Conservation (phyloP, 2,329 filamentous ascomycete genomes). For the Teratosphaeriaceae sp. region DNA sequence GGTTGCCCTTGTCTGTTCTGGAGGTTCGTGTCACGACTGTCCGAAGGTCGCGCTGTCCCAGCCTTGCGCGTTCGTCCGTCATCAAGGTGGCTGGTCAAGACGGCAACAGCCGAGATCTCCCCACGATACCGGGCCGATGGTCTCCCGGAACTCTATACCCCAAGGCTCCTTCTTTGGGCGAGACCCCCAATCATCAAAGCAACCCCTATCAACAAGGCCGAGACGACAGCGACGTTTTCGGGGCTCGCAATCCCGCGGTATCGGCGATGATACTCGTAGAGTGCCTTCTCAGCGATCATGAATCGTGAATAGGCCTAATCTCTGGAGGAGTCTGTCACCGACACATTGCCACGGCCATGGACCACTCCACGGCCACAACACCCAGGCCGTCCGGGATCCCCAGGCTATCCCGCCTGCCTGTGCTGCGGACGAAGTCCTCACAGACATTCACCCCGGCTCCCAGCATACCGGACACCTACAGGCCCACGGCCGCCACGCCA, state of each 20-base stretch:
- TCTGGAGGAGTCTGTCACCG: conserved; percentile 8
- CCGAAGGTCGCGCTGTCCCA: too few species aligned
- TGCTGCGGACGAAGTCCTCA: conserved; percentile 12
- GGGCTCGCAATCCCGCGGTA: too few species aligned
- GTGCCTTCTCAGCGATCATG: conserved; percentile 1
- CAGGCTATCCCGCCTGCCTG: conserved; percentile 13
- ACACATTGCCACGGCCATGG: conserved; percentile 1
- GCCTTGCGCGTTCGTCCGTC: too few species aligned
- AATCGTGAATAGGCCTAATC: conserved; percentile 1
- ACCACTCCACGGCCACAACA: conserved; percentile 6
- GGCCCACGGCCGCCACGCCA: conserved; percentile 6
- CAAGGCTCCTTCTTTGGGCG: too few species aligned
- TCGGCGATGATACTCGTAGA: neutral
- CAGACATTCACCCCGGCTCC: conserved; percentile 5
- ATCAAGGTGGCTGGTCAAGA: too few species aligned
- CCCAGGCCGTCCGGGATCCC: conserved; percentile 8
- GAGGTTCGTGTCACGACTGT: too few species aligned
- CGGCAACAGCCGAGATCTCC: too few species aligned
- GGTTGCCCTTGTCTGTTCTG: too few species aligned
- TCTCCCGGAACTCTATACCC: too few species aligned
- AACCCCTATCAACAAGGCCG: too few species aligned
- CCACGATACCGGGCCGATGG: neutral
- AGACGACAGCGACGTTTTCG: too few species aligned
- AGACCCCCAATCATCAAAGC: too few species aligned
- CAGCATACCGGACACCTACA: conserved; percentile 8